Evolutionary conservation across 495 filamentous ascomycete genomes (phyloP), one percentile per base, ranked within the genome.

Genomic region (Annulohypoxylon bovei): DNA sequence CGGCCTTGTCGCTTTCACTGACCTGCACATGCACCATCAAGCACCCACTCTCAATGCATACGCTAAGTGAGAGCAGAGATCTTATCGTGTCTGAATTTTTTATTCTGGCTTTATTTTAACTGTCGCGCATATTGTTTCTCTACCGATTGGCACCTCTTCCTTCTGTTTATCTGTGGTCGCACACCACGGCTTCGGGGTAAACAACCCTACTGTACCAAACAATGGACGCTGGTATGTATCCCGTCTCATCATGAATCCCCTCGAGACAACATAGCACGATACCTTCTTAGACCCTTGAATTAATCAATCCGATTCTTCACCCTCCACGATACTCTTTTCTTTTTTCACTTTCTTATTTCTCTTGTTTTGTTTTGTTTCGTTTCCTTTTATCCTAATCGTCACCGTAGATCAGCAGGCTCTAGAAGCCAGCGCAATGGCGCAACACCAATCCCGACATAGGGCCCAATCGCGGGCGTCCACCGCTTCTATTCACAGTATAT

Each of bases 381-480:
- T 25, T 37, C 33, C 7, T 30, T 11, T 52, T 33, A 30, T 12
- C 42, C 70, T 74, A 65, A 78, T 56, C 55, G 53, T 62, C 47
- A 42, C 32, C 42, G 18, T 61, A 77, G 75, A 75, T 50, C 18
- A 40, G 11, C 61, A 70, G 33, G 22, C 67, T 30, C 44, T 67
- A 6, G 72, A 73, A 18, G 42, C 30, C 23, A 46, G 52, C 65
- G 63, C 73, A 35, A 75, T 75, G 75, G 65, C 75, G 67, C 75
- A 73, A 32, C 70, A 73, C 14, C 55, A 71, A n/a, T n/a, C n/a
- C n/a, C 20, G 49, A 20, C 69, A 87, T 62, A 85, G 84, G 73
- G 86, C 91, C 57, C 83, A 88, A 32, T 97, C 93, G 28, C 84
- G 92, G 80, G 93, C 91, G 39, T 97, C 93, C 46, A 95, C 93